phyloP scores from a whole-genome alignment of 1,284 basidiomycete species.

The Boletellus sp. region DNA sequence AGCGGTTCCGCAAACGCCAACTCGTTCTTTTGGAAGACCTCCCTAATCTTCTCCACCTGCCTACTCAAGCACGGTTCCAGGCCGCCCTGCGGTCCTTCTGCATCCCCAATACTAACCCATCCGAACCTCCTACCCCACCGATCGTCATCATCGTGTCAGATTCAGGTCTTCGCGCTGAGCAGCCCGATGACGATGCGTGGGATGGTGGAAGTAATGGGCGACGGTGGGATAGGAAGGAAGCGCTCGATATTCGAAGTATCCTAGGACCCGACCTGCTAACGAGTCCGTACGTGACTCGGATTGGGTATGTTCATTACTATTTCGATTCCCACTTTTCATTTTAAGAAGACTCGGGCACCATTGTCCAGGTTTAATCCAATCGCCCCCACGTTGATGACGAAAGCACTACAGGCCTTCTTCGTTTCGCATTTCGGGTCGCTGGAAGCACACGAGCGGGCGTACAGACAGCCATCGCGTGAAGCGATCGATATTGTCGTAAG shows the following conservation, averaged over 20 bases:
- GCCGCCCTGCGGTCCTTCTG: slow-evolving; percentile 61
- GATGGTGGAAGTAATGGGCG: slow-evolving; percentile 40
- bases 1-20: slow-evolving; percentile 35
- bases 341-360: neutral
- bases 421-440: slow-evolving; percentile 41
- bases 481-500: slow-evolving; percentile 74
- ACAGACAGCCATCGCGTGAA: slow-evolving; percentile 52
- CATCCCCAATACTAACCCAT: slow-evolving; percentile 31
- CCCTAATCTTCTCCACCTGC: slow-evolving; percentile 80
- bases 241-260: slow-evolving; percentile 67
- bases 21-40: slow-evolving; percentile 89
- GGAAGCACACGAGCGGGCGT: slow-evolving; percentile 4
- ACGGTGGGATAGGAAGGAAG: slow-evolving; percentile 44
- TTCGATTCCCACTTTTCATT: neutral
- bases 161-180: slow-evolving; percentile 69
- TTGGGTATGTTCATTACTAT: slow-evolving; percentile 51
- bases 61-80: slow-evolving; percentile 78
- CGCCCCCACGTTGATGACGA: slow-evolving; percentile 79
- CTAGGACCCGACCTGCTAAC: slow-evolving; percentile 58
- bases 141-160: slow-evolving; percentile 86
- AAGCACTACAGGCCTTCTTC: slow-evolving; percentile 72
- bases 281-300: slow-evolving; percentile 68
- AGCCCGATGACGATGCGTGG: slow-evolving; percentile 51
- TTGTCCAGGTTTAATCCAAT: slow-evolving; percentile 82
- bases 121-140: slow-evolving; percentile 46